phyloP scores from a whole-genome alignment of 495 filamentous ascomycete species.

The Trichocladium antarcticum region DNA sequence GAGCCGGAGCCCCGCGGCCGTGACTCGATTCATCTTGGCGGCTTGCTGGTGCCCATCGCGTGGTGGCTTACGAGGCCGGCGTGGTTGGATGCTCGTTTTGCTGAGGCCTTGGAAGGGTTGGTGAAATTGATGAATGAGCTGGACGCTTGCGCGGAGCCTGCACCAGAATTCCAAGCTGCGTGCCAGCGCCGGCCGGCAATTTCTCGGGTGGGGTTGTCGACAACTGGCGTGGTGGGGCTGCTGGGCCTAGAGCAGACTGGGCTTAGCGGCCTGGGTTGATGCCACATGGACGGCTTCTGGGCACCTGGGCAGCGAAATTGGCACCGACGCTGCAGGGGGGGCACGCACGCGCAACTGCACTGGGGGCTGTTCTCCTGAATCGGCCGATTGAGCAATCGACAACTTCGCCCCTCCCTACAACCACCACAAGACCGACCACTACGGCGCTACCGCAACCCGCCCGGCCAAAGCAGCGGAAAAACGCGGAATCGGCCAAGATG shows the following conservation, averaged over 20 bases:
- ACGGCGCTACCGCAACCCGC: not conserved
- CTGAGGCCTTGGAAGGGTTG: constrained; percentile 1
- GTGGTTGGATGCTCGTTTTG: not conserved
- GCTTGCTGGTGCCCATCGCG: constrained; percentile 20
- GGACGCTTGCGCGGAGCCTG: not conserved
- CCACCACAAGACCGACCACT: not conserved
- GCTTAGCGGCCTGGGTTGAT: constrained; percentile 20
- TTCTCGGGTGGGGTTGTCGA: constrained; percentile 11
- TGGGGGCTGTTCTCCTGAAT: constrained; percentile 26
- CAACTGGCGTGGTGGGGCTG: constrained; percentile 7
- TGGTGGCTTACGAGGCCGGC: constrained; percentile 11
- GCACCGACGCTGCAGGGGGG: too few relatives aligned
- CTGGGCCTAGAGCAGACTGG: constrained; percentile 2
- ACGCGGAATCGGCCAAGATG: constrained; percentile 51
- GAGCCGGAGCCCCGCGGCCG: constrained; percentile 10
- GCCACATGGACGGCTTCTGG: constrained; percentile 23
- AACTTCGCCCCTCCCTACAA: not conserved
- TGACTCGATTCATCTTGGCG: constrained; percentile 21
- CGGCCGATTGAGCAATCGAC: constrained; percentile 9
- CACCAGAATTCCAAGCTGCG: not conserved
- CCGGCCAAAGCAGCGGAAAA: not conserved
- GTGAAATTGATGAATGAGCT: not conserved
- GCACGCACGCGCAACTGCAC: too few relatives aligned
- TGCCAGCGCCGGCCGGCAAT: constrained; percentile 19
- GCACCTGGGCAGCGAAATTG: constrained; percentile 20